Percentiles rank a stretch among this genome's conserved stretches.
Conservation (phyloP, 768 basidiomycete genomes). For the Mycena indigotica region DNA sequence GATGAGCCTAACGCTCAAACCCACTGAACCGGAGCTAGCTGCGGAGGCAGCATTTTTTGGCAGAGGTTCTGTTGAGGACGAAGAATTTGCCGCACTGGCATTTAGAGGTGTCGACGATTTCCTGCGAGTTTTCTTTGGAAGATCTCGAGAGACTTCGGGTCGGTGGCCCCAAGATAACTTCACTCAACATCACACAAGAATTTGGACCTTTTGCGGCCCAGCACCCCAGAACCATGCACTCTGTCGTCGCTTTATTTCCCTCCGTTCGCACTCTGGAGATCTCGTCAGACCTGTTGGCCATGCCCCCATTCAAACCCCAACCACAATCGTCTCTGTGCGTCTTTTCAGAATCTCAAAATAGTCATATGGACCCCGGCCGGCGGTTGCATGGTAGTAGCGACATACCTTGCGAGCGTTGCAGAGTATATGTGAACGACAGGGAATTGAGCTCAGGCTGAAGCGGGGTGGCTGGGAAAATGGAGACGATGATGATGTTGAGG, state of each 20-base stretch:
- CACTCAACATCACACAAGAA: slow-evolving; percentile 14
- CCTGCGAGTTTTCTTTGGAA: slow-evolving; percentile 8
- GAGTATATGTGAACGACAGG: not conserved
- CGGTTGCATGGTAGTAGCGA: not conserved
- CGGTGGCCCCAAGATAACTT: slow-evolving; percentile 7
- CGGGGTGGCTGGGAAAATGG: not conserved
- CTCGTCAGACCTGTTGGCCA: not conserved
- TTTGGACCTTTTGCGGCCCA: not conserved
- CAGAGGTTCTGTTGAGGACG: slow-evolving; percentile 15
- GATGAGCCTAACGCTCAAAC: slow-evolving; percentile 13
- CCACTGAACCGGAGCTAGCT: slow-evolving; percentile 1
- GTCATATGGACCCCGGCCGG: slow-evolving; percentile 11
- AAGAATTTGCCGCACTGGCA: slow-evolving; percentile 19
- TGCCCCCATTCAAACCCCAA: slow-evolving; percentile 13
- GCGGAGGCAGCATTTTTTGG: slow-evolving; percentile 2
- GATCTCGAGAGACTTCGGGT: slow-evolving; percentile 1
- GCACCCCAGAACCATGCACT: slow-evolving; percentile 12
- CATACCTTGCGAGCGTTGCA: not conserved
- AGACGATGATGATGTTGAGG: slow-evolving; percentile 13
- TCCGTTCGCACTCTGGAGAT: slow-evolving; percentile 16
- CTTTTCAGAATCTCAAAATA: slow-evolving; percentile 3
- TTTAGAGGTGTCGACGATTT: slow-evolving; percentile 17
- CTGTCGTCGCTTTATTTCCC: slow-evolving; percentile 12
- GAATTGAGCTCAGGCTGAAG: not conserved
- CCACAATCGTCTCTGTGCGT: not conserved